Conservation (phyloP, 176 grass and related monocot genomes). For the Lolium perenne region DNA sequence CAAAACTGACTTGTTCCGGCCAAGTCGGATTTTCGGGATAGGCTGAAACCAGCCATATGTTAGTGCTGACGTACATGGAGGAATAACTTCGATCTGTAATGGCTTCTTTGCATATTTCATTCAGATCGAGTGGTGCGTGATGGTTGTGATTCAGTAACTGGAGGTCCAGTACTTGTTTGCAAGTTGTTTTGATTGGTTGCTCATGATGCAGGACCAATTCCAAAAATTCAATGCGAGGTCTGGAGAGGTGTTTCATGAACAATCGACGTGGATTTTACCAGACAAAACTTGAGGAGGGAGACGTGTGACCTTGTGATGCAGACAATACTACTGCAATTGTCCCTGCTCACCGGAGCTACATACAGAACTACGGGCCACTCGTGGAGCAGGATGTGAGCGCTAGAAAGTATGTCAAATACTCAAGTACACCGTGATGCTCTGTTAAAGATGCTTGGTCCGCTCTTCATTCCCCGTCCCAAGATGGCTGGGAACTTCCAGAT, state of each 20-base stretch:
- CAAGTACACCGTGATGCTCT: constrained; percentile 59
- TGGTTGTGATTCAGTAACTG: background rate
- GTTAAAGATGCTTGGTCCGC: constrained; percentile 74
- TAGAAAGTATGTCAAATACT: constrained; percentile 81
- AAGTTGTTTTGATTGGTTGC: background rate
- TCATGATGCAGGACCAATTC: background rate
- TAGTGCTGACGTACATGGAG: background rate
- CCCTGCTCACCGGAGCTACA: constrained; percentile 84
- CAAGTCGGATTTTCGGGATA: background rate
- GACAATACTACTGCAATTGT: constrained; percentile 49
- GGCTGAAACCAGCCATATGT: background rate
- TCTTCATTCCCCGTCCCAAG: constrained; percentile 59
- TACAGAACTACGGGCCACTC: constrained; percentile 94
- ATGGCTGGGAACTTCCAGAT: constrained; percentile 74
- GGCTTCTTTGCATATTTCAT: background rate
- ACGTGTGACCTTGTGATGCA: constrained; percentile 72
- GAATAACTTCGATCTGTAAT: background rate
- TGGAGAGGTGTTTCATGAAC: constrained; percentile 69
- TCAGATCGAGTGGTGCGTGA: background rate
- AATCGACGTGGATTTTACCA: constrained; percentile 77
- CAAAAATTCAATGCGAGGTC: background rate
- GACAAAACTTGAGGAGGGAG: constrained; percentile 78
- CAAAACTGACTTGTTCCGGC: background rate
- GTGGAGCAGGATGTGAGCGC: constrained; percentile 79
- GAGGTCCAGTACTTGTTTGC: background rate